Percentiles rank a stretch among this genome's conserved stretches.
phyloP scores from a whole-genome alignment of 768 basidiomycete genomes.

The Leccinum incarnatum region DNA sequence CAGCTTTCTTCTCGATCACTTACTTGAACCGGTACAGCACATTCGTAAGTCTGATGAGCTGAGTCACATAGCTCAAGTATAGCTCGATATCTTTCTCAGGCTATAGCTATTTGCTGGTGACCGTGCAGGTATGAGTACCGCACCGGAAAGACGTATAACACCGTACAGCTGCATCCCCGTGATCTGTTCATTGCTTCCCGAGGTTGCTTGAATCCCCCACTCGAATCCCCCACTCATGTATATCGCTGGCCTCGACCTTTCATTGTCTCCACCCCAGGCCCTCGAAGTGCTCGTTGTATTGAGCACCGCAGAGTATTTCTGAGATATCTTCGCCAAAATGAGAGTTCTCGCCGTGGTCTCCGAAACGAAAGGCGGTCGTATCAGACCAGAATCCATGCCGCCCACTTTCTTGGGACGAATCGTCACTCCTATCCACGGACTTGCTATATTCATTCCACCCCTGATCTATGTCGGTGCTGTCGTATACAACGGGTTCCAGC shows the following conservation, averaged over 20 bases:
- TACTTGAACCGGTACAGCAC: too few species aligned
- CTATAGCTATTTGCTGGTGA: too few species aligned
- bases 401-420: slow-evolving; percentile 19
- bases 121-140: too few species aligned
- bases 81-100: too few species aligned
- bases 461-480: slow-evolving; percentile 25
- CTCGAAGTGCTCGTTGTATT: slow-evolving; percentile 15
- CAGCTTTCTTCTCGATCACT: too few species aligned
- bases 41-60: too few species aligned
- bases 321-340: background rate
- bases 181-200: too few species aligned
- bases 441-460: slow-evolving; percentile 19
- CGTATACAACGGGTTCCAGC: slow-evolving; percentile 23
- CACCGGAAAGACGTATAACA: too few species aligned
- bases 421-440: slow-evolving; percentile 25
- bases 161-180: too few species aligned
- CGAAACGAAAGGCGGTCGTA: slow-evolving; percentile 13
- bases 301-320: slow-evolving; percentile 11
- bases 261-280: slow-evolving; percentile 4
- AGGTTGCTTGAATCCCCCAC: too few species aligned
- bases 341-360: background rate
- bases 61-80: too few species aligned
- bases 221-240: slow-evolving; percentile 6
- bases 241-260: slow-evolving; percentile 14
- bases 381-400: slow-evolving; percentile 16